Conservation (phyloP, 139 green algal species). For the Coelastrella sp. region DNA sequence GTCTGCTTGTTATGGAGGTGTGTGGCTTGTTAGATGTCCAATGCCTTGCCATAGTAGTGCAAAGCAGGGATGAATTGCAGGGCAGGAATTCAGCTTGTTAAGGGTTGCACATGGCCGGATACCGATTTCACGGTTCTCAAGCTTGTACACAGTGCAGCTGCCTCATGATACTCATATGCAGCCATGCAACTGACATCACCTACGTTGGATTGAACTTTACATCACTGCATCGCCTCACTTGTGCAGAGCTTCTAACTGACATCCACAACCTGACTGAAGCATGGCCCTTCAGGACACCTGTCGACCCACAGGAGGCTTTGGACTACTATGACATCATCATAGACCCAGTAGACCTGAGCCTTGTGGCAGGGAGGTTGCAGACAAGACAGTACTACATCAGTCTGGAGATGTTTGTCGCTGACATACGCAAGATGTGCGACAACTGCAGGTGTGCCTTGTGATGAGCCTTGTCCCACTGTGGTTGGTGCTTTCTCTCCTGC, state of each 20-base stretch:
- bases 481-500: too few relatives aligned
- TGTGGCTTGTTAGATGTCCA: too few relatives aligned
- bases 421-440: conserved; percentile 88
- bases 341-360: conserved; percentile 87
- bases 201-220: too few relatives aligned
- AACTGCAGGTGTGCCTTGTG: conserved; percentile 73
- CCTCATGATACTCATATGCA: too few relatives aligned
- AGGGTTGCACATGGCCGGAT: background rate
- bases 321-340: conserved; percentile 94
- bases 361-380: conserved; percentile 62
- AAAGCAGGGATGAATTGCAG: too few relatives aligned
- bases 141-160: too few relatives aligned
- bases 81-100: background rate
- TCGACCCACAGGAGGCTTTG: conserved; percentile 82
- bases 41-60: too few relatives aligned
- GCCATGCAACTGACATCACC: too few relatives aligned
- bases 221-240: background rate
- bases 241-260: conserved; percentile 49
- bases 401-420: conserved; percentile 95
- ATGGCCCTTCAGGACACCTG: conserved; percentile 90
- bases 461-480: too few relatives aligned
- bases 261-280: conserved; percentile 77
- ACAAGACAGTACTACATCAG: conserved; percentile 84
- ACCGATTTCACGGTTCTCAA: too few relatives aligned
- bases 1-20: too few relatives aligned